These are phyloP conservation scores for Millerago galiae DNA, from an alignment of 805 yeast species.

Conservation along the genomic window DNA sequence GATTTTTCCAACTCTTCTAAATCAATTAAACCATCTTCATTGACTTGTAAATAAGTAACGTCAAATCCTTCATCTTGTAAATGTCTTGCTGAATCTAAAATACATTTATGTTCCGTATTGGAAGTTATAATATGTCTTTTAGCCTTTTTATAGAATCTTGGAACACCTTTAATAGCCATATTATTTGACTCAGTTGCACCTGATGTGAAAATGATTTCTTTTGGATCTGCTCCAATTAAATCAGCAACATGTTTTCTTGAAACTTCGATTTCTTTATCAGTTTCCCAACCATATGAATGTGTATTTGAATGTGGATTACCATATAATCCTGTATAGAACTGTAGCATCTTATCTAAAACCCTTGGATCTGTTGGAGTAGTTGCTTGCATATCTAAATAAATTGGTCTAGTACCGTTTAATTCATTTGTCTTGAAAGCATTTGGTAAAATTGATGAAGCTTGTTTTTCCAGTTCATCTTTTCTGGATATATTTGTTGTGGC, in stretches of 20 bases:
- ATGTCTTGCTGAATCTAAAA: conserved; percentile 91
- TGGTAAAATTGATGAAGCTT: conserved; percentile 28
- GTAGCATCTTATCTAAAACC: conserved; percentile 82
- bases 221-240: conserved; percentile 87
- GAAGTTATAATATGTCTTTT: conserved; percentile 93
- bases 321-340: conserved; percentile 83
- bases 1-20: conserved; percentile 73
- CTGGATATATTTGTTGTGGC: conserved; percentile 13
- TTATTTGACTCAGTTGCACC: conserved; percentile 98
- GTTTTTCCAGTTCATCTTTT: conserved; percentile 10
- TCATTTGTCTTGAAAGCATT: conserved; percentile 35
- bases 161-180: conserved; percentile 92
- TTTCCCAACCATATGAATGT: conserved; percentile 98
- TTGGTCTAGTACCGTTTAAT: conserved; percentile 72
- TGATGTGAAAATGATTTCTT: conserved; percentile 92
- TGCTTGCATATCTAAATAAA: conserved; percentile 95
- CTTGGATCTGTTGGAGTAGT: conserved; percentile 98
- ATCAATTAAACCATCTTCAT: conserved; percentile 69
- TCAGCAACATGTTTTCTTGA: conserved; percentile 81
- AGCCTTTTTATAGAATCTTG: conserved; percentile 82
- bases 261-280: conserved; percentile 82
- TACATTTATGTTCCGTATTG: conserved; percentile 98
- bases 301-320: conserved; percentile 98
- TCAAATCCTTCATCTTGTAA: conserved; percentile 96
- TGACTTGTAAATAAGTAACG: conserved; percentile 86